phyloP scores from a whole-genome alignment of 805 yeast genomes.

The Barnettozyma siamensis region DNA sequence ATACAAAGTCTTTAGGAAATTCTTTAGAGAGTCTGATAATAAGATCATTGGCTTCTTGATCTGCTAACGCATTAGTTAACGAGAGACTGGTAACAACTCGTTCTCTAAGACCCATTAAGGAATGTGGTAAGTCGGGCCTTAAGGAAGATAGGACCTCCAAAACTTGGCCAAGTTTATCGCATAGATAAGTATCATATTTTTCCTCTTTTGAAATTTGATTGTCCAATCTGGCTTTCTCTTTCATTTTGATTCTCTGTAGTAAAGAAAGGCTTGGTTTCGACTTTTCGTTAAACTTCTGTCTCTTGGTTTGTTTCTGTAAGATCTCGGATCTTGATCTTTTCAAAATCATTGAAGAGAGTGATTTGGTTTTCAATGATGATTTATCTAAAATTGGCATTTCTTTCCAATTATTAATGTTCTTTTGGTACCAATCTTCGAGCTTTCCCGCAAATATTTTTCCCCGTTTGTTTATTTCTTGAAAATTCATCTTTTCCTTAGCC shows the following conservation, averaged over 20 bases:
- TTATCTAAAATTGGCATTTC: constrained; percentile 14
- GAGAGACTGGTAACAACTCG: constrained; percentile 16
- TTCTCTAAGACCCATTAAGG: constrained; percentile 16
- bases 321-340: constrained; percentile 15
- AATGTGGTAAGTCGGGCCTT: constrained; percentile 21
- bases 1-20: constrained; percentile 18
- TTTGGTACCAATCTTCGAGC: constrained; percentile 15
- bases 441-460: constrained; percentile 8
- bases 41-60: constrained; percentile 20
- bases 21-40: constrained; percentile 12
- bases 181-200: constrained; percentile 21
- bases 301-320: constrained; percentile 2
- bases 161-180: constrained; percentile 26
- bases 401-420: constrained; percentile 2
- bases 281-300: background rate
- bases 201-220: constrained; percentile 20
- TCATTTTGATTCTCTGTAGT: constrained; percentile 34
- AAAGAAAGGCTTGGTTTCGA: constrained; percentile 23
- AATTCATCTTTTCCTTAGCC: constrained; percentile 5
- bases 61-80: constrained; percentile 12
- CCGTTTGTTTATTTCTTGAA: constrained; percentile 9
- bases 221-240: constrained; percentile 26
- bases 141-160: constrained; percentile 26
- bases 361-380: background rate
- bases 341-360: background rate